A percentile compares a stretch with the other conserved stretches of the same genome.
These are phyloP conservation scores for Ilex paraguariensis DNA, from an alignment of 305 asterid genomes.

Conservation along the genomic window DNA sequence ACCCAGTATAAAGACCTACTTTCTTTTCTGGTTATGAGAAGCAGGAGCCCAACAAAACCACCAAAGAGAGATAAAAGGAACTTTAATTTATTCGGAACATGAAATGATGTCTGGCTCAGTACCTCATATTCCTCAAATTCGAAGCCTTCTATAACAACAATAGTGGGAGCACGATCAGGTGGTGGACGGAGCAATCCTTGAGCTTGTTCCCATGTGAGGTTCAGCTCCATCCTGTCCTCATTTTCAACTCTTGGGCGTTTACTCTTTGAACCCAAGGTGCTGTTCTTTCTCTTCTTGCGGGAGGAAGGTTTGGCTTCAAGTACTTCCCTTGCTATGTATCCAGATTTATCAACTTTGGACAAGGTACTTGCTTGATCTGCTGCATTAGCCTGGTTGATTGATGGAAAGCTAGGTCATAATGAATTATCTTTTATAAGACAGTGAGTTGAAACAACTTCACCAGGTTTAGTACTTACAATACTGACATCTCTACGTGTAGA, in stretches of 20 bases:
- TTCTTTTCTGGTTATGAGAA: neutral
- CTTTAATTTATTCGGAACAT: neutral
- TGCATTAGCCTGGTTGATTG: constrained; percentile 25
- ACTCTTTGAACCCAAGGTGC: constrained; percentile 48
- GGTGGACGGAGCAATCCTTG: constrained; percentile 83
- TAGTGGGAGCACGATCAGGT: constrained; percentile 44
- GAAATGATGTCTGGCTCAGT: neutral
- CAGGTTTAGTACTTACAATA: constrained; percentile 19
- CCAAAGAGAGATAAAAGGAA: neutral
- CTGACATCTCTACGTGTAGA: constrained; percentile 34
- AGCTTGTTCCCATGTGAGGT: constrained; percentile 77
- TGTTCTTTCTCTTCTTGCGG: constrained; percentile 60
- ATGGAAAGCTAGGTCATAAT: constrained; percentile 19
- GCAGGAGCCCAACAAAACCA: neutral
- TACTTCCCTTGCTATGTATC: constrained; percentile 34
- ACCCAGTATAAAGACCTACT: neutral
- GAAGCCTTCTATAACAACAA: constrained; percentile 64
- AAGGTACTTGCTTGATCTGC: constrained; percentile 26
- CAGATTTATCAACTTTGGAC: constrained; percentile 31
- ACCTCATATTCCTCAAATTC: constrained; percentile 77
- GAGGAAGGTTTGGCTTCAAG: constrained; percentile 36
- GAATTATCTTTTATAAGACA: constrained; percentile 12
- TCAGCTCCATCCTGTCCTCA: constrained; percentile 57
- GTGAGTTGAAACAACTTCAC: constrained; percentile 16
- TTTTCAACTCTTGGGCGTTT: constrained; percentile 63